Percentiles rank a stretch among this genome's conserved stretches.
phyloP scores from a whole-genome alignment of 2,329 filamentous ascomycete species.

The Cryoendolithus antarcticus region DNA sequence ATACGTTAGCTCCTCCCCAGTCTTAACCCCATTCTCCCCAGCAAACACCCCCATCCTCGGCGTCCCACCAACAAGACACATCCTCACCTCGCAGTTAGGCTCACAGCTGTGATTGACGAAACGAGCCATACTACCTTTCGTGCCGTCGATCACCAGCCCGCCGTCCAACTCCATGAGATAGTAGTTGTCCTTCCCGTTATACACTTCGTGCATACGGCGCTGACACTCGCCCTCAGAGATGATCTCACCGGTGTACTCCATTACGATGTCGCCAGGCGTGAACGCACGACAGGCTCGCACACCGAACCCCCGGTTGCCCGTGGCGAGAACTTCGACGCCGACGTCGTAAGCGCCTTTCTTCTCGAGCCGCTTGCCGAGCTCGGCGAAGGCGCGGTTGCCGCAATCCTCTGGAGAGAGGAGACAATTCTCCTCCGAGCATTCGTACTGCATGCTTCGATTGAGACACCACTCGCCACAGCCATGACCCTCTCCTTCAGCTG shows the following conservation, averaged over 20 bases:
- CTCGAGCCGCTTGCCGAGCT: constrained; percentile 61
- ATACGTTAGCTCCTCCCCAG: constrained; percentile 91
- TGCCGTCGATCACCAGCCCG: constrained; percentile 97
- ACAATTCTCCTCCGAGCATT: constrained; percentile 87
- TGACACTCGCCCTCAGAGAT: constrained; percentile 93
- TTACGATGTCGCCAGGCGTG: constrained; percentile 82
- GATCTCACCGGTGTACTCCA: constrained; percentile 96
- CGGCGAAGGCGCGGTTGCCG: constrained; percentile 77
- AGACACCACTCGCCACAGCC: constrained; percentile 85
- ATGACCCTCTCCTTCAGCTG: constrained; percentile 40
- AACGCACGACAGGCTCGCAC: constrained; percentile 86
- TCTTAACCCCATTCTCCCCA: constrained; percentile 78
- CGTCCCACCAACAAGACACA: constrained; percentile 81
- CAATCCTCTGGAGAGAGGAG: constrained; percentile 61
- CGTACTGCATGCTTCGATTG: constrained; percentile 93
- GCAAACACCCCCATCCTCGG: constrained; percentile 96
- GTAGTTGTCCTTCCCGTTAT: constrained; percentile 94
- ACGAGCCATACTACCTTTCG: constrained; percentile 85
- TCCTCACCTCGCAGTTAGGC: constrained; percentile 68
- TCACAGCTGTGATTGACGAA: constrained; percentile 98
- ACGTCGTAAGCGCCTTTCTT: constrained; percentile 74
- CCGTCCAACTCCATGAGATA: constrained; percentile 98
- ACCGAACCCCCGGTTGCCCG: constrained; percentile 74
- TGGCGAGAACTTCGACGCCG: constrained; percentile 92
- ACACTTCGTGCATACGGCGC: constrained; percentile 80